Evolutionary conservation across 2,329 filamentous ascomycete species (phyloP).

Genomic region (Trichoderma pleuroti): DNA sequence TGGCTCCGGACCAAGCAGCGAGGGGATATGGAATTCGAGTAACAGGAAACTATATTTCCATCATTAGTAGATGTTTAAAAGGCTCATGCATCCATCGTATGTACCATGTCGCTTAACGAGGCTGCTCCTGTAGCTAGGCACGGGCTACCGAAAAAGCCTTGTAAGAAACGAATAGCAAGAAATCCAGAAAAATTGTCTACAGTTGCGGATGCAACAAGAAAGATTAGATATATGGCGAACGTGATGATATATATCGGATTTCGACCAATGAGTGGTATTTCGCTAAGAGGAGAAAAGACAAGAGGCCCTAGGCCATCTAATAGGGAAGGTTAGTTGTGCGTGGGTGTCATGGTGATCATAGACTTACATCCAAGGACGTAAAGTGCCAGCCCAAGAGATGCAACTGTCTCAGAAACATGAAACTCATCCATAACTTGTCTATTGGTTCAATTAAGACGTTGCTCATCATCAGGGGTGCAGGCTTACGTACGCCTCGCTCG

Average conservation of each 20-base stretch:
- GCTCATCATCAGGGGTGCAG: background rate
- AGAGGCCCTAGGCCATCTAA: background rate
- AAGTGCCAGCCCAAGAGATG: background rate
- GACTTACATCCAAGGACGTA: background rate
- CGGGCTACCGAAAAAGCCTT: background rate
- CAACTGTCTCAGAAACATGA: background rate
- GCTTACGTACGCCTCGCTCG: background rate
- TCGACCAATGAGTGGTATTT: background rate
- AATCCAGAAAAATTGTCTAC: background rate
- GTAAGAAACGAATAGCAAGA: background rate
- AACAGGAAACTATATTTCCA: background rate
- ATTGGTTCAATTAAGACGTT: background rate
- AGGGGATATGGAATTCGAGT: background rate
- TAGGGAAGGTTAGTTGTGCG: background rate
- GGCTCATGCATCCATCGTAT: background rate
- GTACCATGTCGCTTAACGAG: background rate
- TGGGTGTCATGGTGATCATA: background rate
- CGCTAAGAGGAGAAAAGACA: background rate
- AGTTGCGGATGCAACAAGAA: background rate
- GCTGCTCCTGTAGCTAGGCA: background rate
- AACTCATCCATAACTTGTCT: background rate
- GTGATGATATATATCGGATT: background rate
- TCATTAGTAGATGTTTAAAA: background rate
- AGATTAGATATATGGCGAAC: background rate
- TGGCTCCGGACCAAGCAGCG: background rate